These are phyloP conservation scores for Eragrostis nindensis DNA, from an alignment of 176 grass and related monocot genomes.

Conservation along the genomic window DNA sequence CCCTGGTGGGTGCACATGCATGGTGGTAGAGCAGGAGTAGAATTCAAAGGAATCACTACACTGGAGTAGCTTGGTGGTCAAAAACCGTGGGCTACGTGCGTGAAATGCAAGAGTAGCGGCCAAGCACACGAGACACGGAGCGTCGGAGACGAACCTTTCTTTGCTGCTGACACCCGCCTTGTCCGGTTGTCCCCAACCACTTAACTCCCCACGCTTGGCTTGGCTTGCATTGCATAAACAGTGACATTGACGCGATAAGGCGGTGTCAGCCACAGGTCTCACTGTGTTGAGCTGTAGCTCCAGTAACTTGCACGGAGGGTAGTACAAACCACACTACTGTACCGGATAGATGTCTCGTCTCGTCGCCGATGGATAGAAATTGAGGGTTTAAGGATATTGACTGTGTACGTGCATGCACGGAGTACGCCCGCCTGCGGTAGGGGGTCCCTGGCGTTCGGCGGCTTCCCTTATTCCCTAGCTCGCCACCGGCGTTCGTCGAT, in stretches of 20 bases:
- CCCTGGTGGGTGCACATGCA: too few species aligned
- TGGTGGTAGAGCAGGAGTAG: too few species aligned
- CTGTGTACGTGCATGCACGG: constrained; percentile 9
- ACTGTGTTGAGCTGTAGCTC: too few species aligned
- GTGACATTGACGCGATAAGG: constrained; percentile 22
- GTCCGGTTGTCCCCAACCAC: constrained; percentile 16
- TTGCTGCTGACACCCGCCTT: constrained; percentile 24
- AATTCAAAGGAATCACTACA: too few species aligned
- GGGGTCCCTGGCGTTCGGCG: constrained; percentile 10
- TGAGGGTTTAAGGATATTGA: constrained; percentile 40
- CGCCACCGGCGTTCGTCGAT: too few species aligned
- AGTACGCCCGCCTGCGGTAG: not conserved
- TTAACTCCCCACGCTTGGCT: not conserved
- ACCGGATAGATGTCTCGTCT: too few species aligned
- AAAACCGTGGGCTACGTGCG: constrained; percentile 20
- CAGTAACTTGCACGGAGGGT: too few species aligned
- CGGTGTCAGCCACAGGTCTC: constrained; percentile 22
- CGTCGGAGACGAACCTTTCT: not conserved
- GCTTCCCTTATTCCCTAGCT: constrained; percentile 9
- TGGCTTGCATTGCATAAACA: too few species aligned
- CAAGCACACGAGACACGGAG: not conserved
- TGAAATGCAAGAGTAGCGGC: not conserved
- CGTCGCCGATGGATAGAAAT: too few species aligned
- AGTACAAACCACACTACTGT: not conserved
- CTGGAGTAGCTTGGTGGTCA: not conserved